Conservation (phyloP, 2,329 filamentous ascomycete species). For the Curvularia eragrostidis region DNA sequence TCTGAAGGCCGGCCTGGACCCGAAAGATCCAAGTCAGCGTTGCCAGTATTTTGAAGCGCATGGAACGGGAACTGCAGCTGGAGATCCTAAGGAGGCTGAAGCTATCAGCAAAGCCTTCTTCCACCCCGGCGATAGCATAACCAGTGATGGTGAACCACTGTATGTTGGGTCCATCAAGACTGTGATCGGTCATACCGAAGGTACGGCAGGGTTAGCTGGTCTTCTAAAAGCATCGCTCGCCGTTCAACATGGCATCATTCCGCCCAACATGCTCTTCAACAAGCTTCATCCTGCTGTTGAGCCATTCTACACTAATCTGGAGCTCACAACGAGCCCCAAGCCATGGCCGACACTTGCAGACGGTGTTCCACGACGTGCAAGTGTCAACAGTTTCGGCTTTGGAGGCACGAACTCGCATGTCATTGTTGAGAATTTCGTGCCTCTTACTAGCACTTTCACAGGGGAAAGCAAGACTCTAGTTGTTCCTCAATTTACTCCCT, state of each 20-base stretch:
- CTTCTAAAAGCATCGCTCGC: conserved; percentile 50
- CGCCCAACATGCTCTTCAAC: conserved; percentile 45
- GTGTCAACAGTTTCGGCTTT: conserved; percentile 27
- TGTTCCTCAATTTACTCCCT: too few species aligned
- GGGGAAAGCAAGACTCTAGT: too few species aligned
- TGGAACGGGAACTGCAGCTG: conserved; percentile 28
- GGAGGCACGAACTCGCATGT: conserved; percentile 39
- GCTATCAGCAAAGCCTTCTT: conserved; percentile 24
- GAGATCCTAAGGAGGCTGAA: conserved; percentile 33
- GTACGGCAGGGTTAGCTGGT: conserved; percentile 47
- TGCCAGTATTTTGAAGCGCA: conserved; percentile 38
- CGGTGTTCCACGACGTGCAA: conserved; percentile 20
- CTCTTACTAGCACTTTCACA: too few species aligned
- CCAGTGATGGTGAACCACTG: conserved; percentile 6
- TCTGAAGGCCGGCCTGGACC: conserved; percentile 44
- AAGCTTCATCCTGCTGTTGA: conserved; percentile 43
- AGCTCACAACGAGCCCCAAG: conserved; percentile 7
- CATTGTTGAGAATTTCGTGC: conserved; percentile 25
- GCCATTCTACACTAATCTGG: conserved; percentile 27
- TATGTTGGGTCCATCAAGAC: conserved; percentile 41
- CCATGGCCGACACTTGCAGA: conserved; percentile 18
- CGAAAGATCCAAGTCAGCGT: background rate
- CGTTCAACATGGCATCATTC: conserved; percentile 28
- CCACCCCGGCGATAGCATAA: background rate
- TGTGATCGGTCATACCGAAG: conserved; percentile 54